Evolutionary conservation across 1,284 basidiomycete genomes (phyloP).

Genomic region (Bothia castanella): DNA sequence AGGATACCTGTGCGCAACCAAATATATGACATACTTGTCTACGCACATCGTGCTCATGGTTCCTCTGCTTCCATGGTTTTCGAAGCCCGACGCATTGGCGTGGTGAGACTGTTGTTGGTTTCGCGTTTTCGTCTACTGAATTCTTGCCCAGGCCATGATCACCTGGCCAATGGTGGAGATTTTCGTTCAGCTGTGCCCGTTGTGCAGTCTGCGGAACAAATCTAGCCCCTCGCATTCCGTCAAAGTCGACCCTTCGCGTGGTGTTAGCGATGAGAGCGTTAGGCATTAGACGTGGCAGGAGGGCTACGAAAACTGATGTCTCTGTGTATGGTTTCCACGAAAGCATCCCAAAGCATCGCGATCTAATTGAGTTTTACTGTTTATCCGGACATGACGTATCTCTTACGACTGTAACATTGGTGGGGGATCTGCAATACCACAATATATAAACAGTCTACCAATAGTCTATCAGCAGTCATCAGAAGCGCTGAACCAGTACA

Average conservation of each 20-base stretch:
- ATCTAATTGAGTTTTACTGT: conserved; percentile 17
- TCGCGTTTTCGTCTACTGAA: conserved; percentile 10
- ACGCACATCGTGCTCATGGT: conserved; percentile 57
- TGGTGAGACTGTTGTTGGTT: conserved; percentile 43
- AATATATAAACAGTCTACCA: conserved; percentile 6
- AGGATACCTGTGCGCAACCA: conserved; percentile 62
- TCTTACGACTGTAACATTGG: conserved; percentile 8
- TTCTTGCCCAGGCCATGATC: conserved; percentile 47
- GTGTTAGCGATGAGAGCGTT: conserved; percentile 16
- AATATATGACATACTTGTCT: conserved; percentile 65
- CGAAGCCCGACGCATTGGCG: conserved; percentile 53
- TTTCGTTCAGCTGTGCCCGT: conserved; percentile 59
- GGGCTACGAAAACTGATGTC: background rate
- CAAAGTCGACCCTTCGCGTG: conserved; percentile 19
- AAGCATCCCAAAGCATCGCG: background rate
- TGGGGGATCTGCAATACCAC: conserved; percentile 12
- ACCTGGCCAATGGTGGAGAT: conserved; percentile 74
- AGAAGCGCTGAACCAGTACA: conserved; percentile 46
- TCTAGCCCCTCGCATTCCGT: conserved; percentile 17
- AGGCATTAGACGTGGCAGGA: conserved; percentile 10
- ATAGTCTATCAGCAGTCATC: conserved; percentile 15
- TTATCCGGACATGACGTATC: conserved; percentile 16
- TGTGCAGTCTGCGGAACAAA: conserved; percentile 46
- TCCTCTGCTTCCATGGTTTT: conserved; percentile 51
- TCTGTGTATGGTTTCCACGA: background rate